Evolutionary conservation across 2,329 filamentous ascomycete genomes (phyloP).

Genomic region (Incumbomyces delicatus): DNA sequence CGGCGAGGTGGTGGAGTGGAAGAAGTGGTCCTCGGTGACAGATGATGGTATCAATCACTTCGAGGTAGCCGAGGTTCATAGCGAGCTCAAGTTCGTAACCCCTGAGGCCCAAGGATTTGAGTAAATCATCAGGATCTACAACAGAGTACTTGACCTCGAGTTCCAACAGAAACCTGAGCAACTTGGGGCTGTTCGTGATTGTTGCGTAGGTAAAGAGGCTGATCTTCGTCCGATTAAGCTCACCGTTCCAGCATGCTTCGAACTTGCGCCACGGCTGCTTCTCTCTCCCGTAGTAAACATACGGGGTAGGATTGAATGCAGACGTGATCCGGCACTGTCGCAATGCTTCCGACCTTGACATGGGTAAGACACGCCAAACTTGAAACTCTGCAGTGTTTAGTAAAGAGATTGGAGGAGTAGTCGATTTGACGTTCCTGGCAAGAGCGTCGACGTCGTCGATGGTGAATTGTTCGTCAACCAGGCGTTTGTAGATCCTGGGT

Average conservation of each 20-base stretch:
- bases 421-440: conserved; percentile 58
- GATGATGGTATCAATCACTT: conserved; percentile 56
- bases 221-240: neutral
- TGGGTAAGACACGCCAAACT: conserved; percentile 22
- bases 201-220: conserved; percentile 39
- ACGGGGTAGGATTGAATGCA: conserved; percentile 3
- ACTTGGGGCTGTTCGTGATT: conserved; percentile 41
- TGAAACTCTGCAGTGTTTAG: conserved; percentile 32
- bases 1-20: conserved; percentile 56
- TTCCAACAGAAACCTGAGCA: conserved; percentile 51
- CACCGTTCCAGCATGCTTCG: conserved; percentile 7
- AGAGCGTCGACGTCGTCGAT: conserved; percentile 66
- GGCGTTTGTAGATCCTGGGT: conserved; percentile 35
- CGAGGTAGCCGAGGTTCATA: conserved; percentile 39
- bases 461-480: conserved; percentile 60
- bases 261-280: conserved; percentile 17
- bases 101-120: neutral
- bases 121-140: conserved; percentile 12
- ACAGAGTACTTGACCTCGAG: conserved; percentile 37
- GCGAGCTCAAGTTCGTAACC: conserved; percentile 30
- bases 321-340: neutral
- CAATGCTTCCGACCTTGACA: conserved; percentile 5
- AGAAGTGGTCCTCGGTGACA: conserved; percentile 58
- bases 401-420: conserved; percentile 45
- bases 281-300: neutral